These are phyloP conservation scores for Wolfiporia cocos DNA, from an alignment of 1,284 basidiomycete genomes.

Conservation along the genomic window DNA sequence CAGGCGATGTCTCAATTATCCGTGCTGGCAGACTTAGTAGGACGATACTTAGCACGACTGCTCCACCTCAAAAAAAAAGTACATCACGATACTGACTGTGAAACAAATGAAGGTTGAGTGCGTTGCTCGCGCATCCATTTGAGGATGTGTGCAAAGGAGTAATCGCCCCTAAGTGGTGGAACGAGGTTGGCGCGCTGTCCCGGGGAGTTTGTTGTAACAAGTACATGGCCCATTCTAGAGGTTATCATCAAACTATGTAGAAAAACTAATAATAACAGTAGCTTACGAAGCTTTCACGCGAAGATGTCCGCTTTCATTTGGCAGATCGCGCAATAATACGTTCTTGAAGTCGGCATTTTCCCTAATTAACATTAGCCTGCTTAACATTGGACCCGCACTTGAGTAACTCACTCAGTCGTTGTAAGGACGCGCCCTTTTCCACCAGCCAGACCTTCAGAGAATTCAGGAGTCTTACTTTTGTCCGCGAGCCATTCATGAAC, in stretches of 20 bases:
- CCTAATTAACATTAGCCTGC: constrained; percentile 9
- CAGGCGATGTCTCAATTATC: constrained; percentile 31
- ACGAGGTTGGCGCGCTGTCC: constrained; percentile 32
- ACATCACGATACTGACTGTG: constrained; percentile 43
- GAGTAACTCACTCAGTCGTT: constrained; percentile 31
- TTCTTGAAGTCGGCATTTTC: background rate
- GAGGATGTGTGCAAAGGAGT: constrained; percentile 36
- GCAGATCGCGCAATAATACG: background rate
- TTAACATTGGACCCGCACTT: too few relatives aligned
- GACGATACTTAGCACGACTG: too few relatives aligned
- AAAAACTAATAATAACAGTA: too few relatives aligned
- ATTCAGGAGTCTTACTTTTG: constrained; percentile 27
- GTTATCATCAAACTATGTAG: too few relatives aligned
- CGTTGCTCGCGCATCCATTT: constrained; percentile 39
- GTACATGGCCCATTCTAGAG: constrained; percentile 42
- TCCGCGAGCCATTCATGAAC: constrained; percentile 52
- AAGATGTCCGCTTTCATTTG: too few relatives aligned
- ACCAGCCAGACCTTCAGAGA: constrained; percentile 31
- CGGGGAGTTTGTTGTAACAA: constrained; percentile 35
- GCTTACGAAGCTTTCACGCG: background rate
- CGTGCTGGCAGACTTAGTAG: constrained; percentile 42
- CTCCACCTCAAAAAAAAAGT: too few relatives aligned
- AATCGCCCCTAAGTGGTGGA: constrained; percentile 45
- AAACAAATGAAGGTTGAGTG: constrained; percentile 38
- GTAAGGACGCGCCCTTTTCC: constrained; percentile 28